Evolutionary conservation across 768 basidiomycete species (phyloP).

Genomic region (Nevesoporus exiguus): DNA sequence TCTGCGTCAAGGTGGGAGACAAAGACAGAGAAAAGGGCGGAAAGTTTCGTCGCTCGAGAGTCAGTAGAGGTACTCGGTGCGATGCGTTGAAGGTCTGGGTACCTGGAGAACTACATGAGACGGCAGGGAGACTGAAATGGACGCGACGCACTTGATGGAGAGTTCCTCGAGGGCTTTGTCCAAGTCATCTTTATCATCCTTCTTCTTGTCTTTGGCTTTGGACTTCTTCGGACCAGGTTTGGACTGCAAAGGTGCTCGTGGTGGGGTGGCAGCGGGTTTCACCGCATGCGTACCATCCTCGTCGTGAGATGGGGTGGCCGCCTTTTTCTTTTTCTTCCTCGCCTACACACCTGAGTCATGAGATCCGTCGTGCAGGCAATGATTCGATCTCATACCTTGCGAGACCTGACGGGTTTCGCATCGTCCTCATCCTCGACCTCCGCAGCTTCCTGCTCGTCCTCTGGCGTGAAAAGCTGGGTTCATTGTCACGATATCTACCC

Average conservation of each 20-base stretch:
- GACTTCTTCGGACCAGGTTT: conserved; percentile 59
- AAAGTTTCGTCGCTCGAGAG: conserved; percentile 34
- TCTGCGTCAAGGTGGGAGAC: conserved; percentile 80
- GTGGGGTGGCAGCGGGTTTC: conserved; percentile 5
- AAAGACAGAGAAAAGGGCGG: conserved; percentile 73
- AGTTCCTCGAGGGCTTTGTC: conserved; percentile 81
- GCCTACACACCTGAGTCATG: conserved; percentile 16
- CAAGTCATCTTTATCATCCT: conserved; percentile 69
- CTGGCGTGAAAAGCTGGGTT: conserved; percentile 42
- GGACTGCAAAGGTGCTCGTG: conserved; percentile 18
- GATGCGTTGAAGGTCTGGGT: conserved; percentile 49
- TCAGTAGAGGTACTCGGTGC: conserved; percentile 22
- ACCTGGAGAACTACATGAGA: conserved; percentile 33
- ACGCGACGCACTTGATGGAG: conserved; percentile 60
- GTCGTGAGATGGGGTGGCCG: not conserved
- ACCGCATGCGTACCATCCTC: not conserved
- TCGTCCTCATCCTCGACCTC: conserved; percentile 24
- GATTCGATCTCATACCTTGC: conserved; percentile 19
- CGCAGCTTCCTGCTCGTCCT: conserved; percentile 20
- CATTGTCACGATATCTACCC: conserved; percentile 18
- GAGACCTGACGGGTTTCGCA: conserved; percentile 16
- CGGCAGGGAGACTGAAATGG: not conserved
- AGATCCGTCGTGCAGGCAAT: not conserved
- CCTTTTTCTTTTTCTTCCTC: conserved; percentile 43
- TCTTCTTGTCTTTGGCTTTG: conserved; percentile 59